A percentile compares a stretch with the other conserved stretches of the same genome.
Evolutionary conservation across 345 rosid species (phyloP).

Genomic region (Moricandia moricandioides): DNA sequence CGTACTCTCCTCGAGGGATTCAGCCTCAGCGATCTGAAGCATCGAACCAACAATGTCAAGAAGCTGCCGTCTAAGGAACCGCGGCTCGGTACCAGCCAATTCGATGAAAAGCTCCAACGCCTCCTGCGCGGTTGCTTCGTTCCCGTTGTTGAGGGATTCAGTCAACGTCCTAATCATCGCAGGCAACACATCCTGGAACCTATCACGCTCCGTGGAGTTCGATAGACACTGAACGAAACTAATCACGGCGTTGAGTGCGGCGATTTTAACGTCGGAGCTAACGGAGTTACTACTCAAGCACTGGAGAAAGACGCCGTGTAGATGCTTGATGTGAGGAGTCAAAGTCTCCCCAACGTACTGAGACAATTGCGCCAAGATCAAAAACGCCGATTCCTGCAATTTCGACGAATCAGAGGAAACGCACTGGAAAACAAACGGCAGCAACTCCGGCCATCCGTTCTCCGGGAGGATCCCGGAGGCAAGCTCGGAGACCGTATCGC

Average conservation of each 20-base stretch:
- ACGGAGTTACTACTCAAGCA: conserved; percentile 55
- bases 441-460: conserved; percentile 90
- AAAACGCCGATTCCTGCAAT: conserved; percentile 87
- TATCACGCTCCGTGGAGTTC: conserved; percentile 71
- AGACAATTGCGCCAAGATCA: conserved; percentile 86
- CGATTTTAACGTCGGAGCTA: conserved; percentile 81
- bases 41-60: conserved; percentile 92
- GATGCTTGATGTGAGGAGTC: conserved; percentile 42
- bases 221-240: conserved; percentile 84
- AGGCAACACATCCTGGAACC: conserved; percentile 93
- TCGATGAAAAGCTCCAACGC: conserved; percentile 90
- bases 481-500: conserved; percentile 93
- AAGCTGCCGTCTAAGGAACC: conserved; percentile 83
- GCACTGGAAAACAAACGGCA: conserved; percentile 94
- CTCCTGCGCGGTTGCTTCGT: conserved; percentile 93
- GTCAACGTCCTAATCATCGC: conserved; percentile 93
- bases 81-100: conserved; percentile 89
- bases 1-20: conserved; percentile 85
- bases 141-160: conserved; percentile 80
- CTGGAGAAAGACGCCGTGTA: conserved; percentile 73
- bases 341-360: conserved; percentile 89
- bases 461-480: conserved; percentile 82
- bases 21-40: conserved; percentile 97
- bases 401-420: conserved; percentile 74
- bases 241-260: conserved; percentile 87